Conservation (phyloP, 108 stramenopile genomes). For the Schizochytrium sp. region DNA sequence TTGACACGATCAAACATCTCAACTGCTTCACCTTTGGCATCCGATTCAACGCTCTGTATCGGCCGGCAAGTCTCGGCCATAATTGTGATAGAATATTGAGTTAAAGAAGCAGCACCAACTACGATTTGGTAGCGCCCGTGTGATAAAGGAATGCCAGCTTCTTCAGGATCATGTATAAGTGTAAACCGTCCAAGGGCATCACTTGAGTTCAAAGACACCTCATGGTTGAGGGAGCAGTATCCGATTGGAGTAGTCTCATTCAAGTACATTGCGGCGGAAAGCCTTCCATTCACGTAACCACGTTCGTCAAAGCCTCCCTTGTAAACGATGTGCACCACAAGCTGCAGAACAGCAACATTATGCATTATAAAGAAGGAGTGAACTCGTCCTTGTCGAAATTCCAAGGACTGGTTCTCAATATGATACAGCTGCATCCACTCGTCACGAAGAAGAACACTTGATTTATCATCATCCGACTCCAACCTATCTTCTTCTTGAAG, state of each 20-base stretch:
- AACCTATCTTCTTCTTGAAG: slow-evolving; percentile 40
- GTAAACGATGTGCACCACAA: slow-evolving; percentile 67
- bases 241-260: slow-evolving; percentile 63
- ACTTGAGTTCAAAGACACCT: slow-evolving; percentile 60
- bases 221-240: slow-evolving; percentile 52
- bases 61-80: slow-evolving; percentile 25
- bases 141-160: slow-evolving; percentile 61
- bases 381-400: slow-evolving; percentile 12
- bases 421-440: slow-evolving; percentile 13
- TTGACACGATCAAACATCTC: slow-evolving; percentile 58
- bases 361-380: slow-evolving; percentile 28
- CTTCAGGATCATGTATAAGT: slow-evolving; percentile 66
- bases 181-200: slow-evolving; percentile 64
- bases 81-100: slow-evolving; percentile 66
- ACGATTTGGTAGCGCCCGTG: slow-evolving; percentile 68
- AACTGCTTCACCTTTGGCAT: neutral
- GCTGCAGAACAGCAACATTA: slow-evolving; percentile 35
- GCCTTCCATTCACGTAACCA: slow-evolving; percentile 68
- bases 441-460: neutral
- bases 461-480: slow-evolving; percentile 44
- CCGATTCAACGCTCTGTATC: slow-evolving; percentile 22
- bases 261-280: slow-evolving; percentile 66
- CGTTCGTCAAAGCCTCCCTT: slow-evolving; percentile 65
- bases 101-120: slow-evolving; percentile 65
- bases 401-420: neutral